Evolutionary conservation across 2,329 filamentous ascomycete species (phyloP).

Genomic region (Aspergillus ochraceoroseus): DNA sequence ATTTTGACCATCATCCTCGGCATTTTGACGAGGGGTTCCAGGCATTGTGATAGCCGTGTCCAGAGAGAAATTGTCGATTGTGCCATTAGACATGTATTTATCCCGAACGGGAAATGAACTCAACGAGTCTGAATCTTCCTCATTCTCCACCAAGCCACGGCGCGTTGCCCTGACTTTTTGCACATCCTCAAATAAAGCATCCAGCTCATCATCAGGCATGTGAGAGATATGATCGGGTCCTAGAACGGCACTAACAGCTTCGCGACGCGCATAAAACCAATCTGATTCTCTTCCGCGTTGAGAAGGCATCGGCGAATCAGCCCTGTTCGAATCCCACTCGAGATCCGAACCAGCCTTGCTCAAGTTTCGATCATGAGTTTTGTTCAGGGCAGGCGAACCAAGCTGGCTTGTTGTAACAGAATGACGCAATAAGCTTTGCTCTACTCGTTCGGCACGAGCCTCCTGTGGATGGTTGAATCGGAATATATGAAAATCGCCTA

Average conservation of each 20-base stretch:
- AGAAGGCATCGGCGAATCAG: constrained; percentile 71
- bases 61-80: constrained; percentile 90
- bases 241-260: constrained; percentile 86
- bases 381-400: constrained; percentile 57
- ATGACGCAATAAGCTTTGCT: constrained; percentile 81
- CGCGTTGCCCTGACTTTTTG: constrained; percentile 81
- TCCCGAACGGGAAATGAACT: constrained; percentile 84
- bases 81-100: constrained; percentile 92
- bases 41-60: constrained; percentile 93
- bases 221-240: constrained; percentile 86
- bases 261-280: constrained; percentile 87
- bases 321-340: constrained; percentile 65
- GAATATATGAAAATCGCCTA: constrained; percentile 98
- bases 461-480: constrained; percentile 97
- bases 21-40: constrained; percentile 71
- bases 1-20: constrained; percentile 57
- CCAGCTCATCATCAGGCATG: constrained; percentile 88
- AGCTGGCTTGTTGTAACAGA: constrained; percentile 64
- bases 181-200: constrained; percentile 88
- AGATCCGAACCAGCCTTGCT: constrained; percentile 76
- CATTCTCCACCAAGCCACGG: constrained; percentile 59
- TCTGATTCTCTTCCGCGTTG: constrained; percentile 72
- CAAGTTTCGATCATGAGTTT: constrained; percentile 71
- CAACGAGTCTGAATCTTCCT: constrained; percentile 82
- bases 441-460: constrained; percentile 83